Base-by-base conservation (phyloP, 2,329 filamentous ascomycete genomes). In the Calonectria hongkongensis region DNA sequence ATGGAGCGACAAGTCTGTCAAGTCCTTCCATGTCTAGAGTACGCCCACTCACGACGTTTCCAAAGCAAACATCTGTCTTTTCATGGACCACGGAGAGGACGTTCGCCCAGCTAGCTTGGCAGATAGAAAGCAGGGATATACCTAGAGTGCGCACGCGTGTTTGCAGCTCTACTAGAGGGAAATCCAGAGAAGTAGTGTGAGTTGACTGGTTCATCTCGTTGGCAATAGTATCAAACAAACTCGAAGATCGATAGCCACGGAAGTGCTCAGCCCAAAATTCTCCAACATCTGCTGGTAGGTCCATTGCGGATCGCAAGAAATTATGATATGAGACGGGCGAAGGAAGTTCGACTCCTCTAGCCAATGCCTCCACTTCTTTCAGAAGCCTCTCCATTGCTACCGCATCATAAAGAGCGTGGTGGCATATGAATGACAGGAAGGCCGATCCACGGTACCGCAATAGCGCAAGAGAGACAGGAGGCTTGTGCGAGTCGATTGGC, bases 341-440 rank as follows among this genome's bases (percentile, higher is more conserved):
- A 0, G 85, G 83, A 1, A 97, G 84, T 0, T 77, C 9, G 0
- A 83, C 66, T 0, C 87, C 88, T 1, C 82, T 73, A 41, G 92
- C 91, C 3, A 90, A 74, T 2, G 86, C 81, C 78, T 97, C 92
- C 1, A 97, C 85, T 79, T 98, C 95, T 0, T 89, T 83, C 28
- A 96, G 88, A 0, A 98, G 86, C 10, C 88, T 87, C 0, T 88
- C 86, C 79, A 98, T 93, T 0, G 95, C 95, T 43, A 93, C 91
- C 0, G 94, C 96, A 83, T 98, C 96, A 78, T 98, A 98, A 0
- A 98, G 86, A 2, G 95, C 94, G 83, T 98, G 96, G 78, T 98
- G 95, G 77, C 86, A 92, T 45, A 87, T 82, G 62, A 88, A 88
- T 0, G 86, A 92, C 1, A 88, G 78, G 51, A 87, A 88, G 0